Base-by-base conservation (phyloP, 352 stramenopile genomes). In the Phytophthora meadii region DNA sequence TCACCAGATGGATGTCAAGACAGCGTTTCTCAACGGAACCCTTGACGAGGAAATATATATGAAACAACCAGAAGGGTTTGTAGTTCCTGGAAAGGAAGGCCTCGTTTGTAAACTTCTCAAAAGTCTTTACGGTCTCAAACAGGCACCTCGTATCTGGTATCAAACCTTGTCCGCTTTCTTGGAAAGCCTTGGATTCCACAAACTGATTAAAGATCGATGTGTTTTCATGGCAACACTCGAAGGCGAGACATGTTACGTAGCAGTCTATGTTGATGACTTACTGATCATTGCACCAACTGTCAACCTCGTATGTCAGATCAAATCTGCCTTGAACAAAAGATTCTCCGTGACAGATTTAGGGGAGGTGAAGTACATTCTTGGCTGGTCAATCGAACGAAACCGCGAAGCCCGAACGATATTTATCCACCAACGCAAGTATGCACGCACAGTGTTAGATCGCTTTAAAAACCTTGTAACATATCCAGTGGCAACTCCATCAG, bases 21-120 rank as follows among this genome's bases (percentile, higher is more conserved):
- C 19, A 19, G 19, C 19, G 19, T 19, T 19, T 19, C 19, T 19
- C 19, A 69, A 76, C 4, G 62, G 56, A 4, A 22, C 44, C 0
- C 36, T 74, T 0, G 54, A 68, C 2, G 54, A 71, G 15, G 50
- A 74, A 14, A 66, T 68, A 8, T 68, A 61, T 27, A 74, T 70
- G 54, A 44, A n/a, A 11, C 61, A 70, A 8, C 48, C 46, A 0
- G 42, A 68, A 22, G 55, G 64, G n/a, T 62, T 34, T 28, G 10
- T 8, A 0, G n/a, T 24, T 7, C 15, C 8, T n/a, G 34, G 6
- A 2, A 22, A 51, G 12, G 25, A 40, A 19, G 14, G 54, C 1
- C 24, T 27, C 15, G 63, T 68, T 11, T 46, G 40, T 11, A 17
- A 22, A 12, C 17, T 27, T 3, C 14, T 25, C 1, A 46, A 46